Conservation (phyloP, 148 eudicot species). For the Camellia japonica region DNA sequence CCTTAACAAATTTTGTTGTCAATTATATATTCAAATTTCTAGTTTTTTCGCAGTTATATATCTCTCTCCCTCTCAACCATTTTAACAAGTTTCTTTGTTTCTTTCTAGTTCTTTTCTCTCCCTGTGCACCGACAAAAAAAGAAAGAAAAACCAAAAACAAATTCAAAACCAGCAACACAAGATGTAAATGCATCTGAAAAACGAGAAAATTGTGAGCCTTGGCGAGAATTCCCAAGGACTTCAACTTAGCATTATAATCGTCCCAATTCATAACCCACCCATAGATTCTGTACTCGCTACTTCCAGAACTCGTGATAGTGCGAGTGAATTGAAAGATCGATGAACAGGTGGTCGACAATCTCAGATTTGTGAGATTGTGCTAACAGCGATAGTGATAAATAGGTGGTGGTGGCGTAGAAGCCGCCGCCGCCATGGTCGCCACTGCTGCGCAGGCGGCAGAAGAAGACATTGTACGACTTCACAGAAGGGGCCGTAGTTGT, state of each 20-base stretch:
- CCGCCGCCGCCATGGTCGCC: no score
- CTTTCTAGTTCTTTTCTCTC: not conserved
- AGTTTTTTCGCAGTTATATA: not conserved
- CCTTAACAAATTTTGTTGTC: no score
- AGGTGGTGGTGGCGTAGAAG: no score
- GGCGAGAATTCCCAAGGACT: conserved; percentile 73
- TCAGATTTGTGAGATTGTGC: no score
- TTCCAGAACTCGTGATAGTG: conserved; percentile 57
- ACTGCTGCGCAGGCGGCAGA: no score
- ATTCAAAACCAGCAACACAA: no score
- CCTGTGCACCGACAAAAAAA: no score
- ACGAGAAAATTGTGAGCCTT: conserved; percentile 96
- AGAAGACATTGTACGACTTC: no score
- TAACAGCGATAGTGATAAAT: no score
- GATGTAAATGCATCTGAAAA: conserved; percentile 57
- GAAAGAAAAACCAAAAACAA: no score
- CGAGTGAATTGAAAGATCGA: conserved; percentile 47
- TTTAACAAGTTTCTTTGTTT: not conserved
- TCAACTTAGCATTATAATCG: conserved; percentile 63
- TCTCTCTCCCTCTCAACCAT: not conserved
- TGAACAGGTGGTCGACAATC: no score
- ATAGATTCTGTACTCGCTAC: conserved; percentile 91
- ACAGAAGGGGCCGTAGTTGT: no score
- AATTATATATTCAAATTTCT: not conserved
- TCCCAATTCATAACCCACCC: conserved; percentile 75